Evolutionary conservation across 1,139 yeast genomes (phyloP).

Genomic region (Yamadazyma diddensiae): DNA sequence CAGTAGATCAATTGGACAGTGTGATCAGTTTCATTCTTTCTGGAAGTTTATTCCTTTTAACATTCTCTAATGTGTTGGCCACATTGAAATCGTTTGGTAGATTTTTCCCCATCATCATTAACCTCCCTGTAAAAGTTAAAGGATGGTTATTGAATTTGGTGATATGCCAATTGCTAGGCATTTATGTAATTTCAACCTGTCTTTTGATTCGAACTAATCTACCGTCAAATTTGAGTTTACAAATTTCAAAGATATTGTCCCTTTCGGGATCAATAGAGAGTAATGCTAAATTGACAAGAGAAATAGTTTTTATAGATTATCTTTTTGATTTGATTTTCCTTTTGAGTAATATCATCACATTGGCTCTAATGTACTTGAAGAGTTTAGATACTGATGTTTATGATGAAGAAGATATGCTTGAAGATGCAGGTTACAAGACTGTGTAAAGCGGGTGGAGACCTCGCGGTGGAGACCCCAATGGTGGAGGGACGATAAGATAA

Average conservation of each 20-base stretch:
- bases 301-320: slow-evolving; percentile 62
- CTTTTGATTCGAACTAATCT: slow-evolving; percentile 71
- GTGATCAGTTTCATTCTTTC: slow-evolving; percentile 65
- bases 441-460: slow-evolving; percentile 1
- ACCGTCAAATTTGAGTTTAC: slow-evolving; percentile 56
- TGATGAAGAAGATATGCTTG: slow-evolving; percentile 20
- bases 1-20: slow-evolving; percentile 55
- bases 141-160: slow-evolving; percentile 47
- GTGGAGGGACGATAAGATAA: too few relatives aligned
- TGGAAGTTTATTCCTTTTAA: slow-evolving; percentile 63
- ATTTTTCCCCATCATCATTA: slow-evolving; percentile 27
- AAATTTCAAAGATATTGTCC: slow-evolving; percentile 45
- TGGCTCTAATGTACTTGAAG: slow-evolving; percentile 38
- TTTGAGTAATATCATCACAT: slow-evolving; percentile 50
- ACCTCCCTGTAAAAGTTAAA: slow-evolving; percentile 21
- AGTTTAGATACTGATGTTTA: slow-evolving; percentile 40
- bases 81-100: slow-evolving; percentile 46
- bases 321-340: slow-evolving; percentile 82
- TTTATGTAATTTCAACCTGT: slow-evolving; percentile 79
- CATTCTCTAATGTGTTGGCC: slow-evolving; percentile 59
- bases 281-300: slow-evolving; percentile 23
- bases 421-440: slow-evolving; percentile 5
- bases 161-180: slow-evolving; percentile 69
- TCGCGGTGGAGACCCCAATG: background rate
- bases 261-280: slow-evolving; percentile 33